Evolutionary conservation across 2,329 filamentous ascomycete genomes (phyloP).

Genomic region (Catunica adiposa): DNA sequence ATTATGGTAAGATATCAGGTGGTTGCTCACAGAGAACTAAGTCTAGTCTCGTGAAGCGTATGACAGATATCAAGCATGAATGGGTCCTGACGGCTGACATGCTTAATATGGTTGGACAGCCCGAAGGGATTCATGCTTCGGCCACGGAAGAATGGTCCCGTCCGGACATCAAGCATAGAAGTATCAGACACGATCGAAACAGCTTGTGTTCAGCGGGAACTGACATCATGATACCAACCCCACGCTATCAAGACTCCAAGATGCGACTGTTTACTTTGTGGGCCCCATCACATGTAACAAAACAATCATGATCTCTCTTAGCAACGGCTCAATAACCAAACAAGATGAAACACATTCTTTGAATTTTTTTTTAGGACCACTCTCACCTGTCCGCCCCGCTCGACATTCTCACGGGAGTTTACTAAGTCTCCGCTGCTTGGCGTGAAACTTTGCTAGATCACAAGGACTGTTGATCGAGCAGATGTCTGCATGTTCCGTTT

Average conservation of each 20-base stretch:
- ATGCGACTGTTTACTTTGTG: neutral
- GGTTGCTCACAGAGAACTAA: too few relatives aligned
- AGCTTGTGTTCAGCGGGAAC: neutral
- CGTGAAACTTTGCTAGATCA: too few relatives aligned
- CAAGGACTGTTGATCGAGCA: too few relatives aligned
- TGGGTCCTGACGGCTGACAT: too few relatives aligned
- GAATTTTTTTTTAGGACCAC: too few relatives aligned
- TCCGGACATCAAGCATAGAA: too few relatives aligned
- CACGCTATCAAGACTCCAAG: neutral
- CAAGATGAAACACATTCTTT: neutral
- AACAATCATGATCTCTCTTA: neutral
- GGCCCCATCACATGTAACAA: neutral
- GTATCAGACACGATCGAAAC: too few relatives aligned
- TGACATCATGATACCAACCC: neutral
- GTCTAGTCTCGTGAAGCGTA: neutral
- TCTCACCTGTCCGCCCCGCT: too few relatives aligned
- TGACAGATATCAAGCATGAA: neutral
- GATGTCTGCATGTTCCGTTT: too few relatives aligned
- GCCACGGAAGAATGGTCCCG: too few relatives aligned
- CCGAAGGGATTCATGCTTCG: neutral
- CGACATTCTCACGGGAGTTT: too few relatives aligned
- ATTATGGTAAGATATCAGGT: neutral
- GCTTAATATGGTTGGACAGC: neutral
- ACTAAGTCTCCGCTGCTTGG: too few relatives aligned
- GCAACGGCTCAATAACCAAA: neutral